These are phyloP conservation scores for Pyronema omphalodes DNA, from an alignment of 495 filamentous ascomycete species.

Conservation along the genomic window DNA sequence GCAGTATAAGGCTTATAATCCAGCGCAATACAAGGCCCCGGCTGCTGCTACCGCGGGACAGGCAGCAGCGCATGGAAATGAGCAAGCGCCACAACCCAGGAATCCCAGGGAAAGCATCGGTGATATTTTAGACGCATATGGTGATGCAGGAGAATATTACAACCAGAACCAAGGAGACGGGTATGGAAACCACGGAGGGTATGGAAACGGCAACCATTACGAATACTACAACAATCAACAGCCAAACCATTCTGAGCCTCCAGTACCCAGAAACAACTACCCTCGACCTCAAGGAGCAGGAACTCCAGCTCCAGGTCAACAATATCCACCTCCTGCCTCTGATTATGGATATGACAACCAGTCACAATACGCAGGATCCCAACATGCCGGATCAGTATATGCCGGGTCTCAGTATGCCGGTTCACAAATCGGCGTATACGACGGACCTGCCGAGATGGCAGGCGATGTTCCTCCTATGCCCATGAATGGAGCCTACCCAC, in stretches of 20 bases:
- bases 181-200: slow-evolving; percentile 9
- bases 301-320: no score
- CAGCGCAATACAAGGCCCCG: slow-evolving; percentile 7
- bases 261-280: no score
- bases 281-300: no score
- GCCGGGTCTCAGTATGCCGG: background rate
- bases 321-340: no score
- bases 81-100: background rate
- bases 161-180: slow-evolving; percentile 24
- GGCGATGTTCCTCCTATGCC: slow-evolving; percentile 8
- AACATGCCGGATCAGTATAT: background rate
- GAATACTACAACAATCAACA: no score
- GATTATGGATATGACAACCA: slow-evolving; percentile 32
- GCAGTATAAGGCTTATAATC: slow-evolving; percentile 13
- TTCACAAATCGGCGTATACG: slow-evolving; percentile 2
- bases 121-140: slow-evolving; percentile 20
- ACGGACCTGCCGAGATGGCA: slow-evolving; percentile 12
- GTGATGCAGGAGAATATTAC: slow-evolving; percentile 13
- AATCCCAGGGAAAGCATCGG: slow-evolving; percentile 17
- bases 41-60: background rate
- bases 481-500: background rate
- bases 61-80: background rate
- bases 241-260: no score
- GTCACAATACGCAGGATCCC: slow-evolving; percentile 37
- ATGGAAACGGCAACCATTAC: background rate